phyloP scores from a whole-genome alignment of 2,329 filamentous ascomycete species.

The Ophiocordyceps sinensis region DNA sequence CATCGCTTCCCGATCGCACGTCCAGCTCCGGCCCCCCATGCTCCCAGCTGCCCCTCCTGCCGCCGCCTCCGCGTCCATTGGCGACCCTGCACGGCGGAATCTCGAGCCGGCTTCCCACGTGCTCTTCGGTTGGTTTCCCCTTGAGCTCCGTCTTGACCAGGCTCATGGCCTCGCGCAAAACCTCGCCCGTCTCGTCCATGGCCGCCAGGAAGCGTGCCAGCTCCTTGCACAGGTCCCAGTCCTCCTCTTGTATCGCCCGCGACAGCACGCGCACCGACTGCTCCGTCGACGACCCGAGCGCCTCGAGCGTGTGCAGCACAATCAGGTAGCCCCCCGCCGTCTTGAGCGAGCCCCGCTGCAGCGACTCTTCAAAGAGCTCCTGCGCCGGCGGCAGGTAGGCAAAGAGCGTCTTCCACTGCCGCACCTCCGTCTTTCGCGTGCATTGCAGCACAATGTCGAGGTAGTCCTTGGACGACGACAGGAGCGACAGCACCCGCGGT shows the following conservation, averaged over 20 bases:
- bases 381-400: conserved; percentile 79
- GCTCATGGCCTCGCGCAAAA: conserved; percentile 57
- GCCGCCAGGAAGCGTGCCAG: conserved; percentile 89
- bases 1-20: conserved; percentile 20
- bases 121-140: conserved; percentile 12
- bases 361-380: conserved; percentile 83
- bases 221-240: conserved; percentile 95
- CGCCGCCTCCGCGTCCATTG: conserved; percentile 18
- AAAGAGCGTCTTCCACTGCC: conserved; percentile 91
- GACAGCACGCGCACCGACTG: conserved; percentile 71
- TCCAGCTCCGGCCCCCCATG: conserved; percentile 22
- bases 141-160: conserved; percentile 33
- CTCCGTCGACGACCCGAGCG: conserved; percentile 53
- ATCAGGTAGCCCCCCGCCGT: conserved; percentile 95
- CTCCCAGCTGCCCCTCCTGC: conserved; percentile 14
- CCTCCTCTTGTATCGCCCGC: conserved; percentile 66
- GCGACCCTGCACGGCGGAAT: conserved; percentile 14
- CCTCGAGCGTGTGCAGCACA: conserved; percentile 72
- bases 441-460: conserved; percentile 94
- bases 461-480: conserved; percentile 69
- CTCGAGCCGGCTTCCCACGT: conserved; percentile 15
- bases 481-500: conserved; percentile 45
- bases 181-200: conserved; percentile 74
- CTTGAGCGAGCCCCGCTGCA: conserved; percentile 74
- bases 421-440: conserved; percentile 89